Percentiles rank a stretch among this genome's conserved stretches.
Conservation (phyloP, 768 basidiomycete genomes). For the Naganishia antarctica region DNA sequence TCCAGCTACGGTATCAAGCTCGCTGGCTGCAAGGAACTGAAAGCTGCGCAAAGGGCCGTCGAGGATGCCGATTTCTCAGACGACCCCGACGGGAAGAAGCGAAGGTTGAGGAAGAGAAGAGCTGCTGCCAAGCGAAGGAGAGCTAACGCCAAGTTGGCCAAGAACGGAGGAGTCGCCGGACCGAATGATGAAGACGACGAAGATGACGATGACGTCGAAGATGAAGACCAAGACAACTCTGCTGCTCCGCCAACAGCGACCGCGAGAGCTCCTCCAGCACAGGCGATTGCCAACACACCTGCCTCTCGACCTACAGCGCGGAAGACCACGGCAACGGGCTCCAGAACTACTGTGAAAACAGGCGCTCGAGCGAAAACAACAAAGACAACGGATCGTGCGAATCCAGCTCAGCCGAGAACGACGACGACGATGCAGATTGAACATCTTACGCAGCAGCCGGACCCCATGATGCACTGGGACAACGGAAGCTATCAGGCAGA, state of each 20-base stretch:
- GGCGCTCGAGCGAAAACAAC: not conserved
- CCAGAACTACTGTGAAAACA: not conserved
- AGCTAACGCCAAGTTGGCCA: not conserved
- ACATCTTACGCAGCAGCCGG: conserved; percentile 14
- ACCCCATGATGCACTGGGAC: conserved; percentile 19
- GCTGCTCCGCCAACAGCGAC: not conserved
- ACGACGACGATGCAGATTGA: conserved; percentile 17
- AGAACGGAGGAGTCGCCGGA: not conserved
- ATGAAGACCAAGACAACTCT: not conserved
- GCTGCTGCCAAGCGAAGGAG: conserved; percentile 7
- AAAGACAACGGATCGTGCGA: not conserved
- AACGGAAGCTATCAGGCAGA: conserved; percentile 12
- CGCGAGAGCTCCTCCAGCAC: not conserved
- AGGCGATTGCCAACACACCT: not conserved
- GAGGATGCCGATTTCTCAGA: conserved; percentile 15
- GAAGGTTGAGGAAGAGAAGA: conserved; percentile 10
- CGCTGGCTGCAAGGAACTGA: conserved; percentile 10
- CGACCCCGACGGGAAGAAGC: conserved; percentile 15
- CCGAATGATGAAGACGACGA: not conserved
- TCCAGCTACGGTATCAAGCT: conserved; percentile 17
- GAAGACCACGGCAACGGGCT: not conserved
- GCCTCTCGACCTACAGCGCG: not conserved
- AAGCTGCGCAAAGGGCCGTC: not conserved
- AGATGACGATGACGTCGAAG: not conserved
- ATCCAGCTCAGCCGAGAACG: conserved; percentile 7